A percentile compares a stretch with the other conserved stretches of the same genome.
Conservation (phyloP, 2,329 filamentous ascomycete genomes). For the Phoma sp. region DNA sequence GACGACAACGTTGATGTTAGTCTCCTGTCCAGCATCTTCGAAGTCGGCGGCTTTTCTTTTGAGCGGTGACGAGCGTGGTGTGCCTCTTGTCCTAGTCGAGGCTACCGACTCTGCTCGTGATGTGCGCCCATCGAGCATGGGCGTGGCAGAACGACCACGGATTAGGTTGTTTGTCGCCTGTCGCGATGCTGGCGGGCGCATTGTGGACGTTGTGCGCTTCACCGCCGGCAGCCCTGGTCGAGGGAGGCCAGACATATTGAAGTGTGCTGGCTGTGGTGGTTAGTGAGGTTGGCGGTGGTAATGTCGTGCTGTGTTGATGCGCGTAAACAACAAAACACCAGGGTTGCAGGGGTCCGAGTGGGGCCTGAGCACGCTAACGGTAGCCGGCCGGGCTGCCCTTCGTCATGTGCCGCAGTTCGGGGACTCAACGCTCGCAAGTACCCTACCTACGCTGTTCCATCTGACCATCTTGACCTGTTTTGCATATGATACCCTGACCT, state of each 20-base stretch:
- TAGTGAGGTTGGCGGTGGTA: slow-evolving; percentile 16
- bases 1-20: slow-evolving; percentile 97
- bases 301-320: slow-evolving; percentile 24
- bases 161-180: slow-evolving; percentile 51
- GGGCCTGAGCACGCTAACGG: slow-evolving; percentile 8
- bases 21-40: slow-evolving; percentile 78
- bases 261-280: slow-evolving; percentile 19
- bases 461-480: neutral
- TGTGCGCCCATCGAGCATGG: slow-evolving; percentile 57
- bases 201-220: slow-evolving; percentile 57
- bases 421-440: neutral
- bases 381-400: neutral
- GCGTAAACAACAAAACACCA: slow-evolving; percentile 22
- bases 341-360: slow-evolving; percentile 11
- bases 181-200: slow-evolving; percentile 62
- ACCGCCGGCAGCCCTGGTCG: slow-evolving; percentile 57
- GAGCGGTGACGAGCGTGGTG: slow-evolving; percentile 54
- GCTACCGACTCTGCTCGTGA: slow-evolving; percentile 76
- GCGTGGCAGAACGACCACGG: slow-evolving; percentile 59
- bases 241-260: slow-evolving; percentile 61
- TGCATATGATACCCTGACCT: neutral
- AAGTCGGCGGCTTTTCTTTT: slow-evolving; percentile 91
- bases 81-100: slow-evolving; percentile 55
- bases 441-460: neutral
- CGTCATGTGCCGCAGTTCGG: slow-evolving; percentile 6